Percentiles rank a stretch among this genome's conserved stretches.
Evolutionary conservation across 1,284 basidiomycete genomes (phyloP).

Genomic region (Mrakiaceae sp.): DNA sequence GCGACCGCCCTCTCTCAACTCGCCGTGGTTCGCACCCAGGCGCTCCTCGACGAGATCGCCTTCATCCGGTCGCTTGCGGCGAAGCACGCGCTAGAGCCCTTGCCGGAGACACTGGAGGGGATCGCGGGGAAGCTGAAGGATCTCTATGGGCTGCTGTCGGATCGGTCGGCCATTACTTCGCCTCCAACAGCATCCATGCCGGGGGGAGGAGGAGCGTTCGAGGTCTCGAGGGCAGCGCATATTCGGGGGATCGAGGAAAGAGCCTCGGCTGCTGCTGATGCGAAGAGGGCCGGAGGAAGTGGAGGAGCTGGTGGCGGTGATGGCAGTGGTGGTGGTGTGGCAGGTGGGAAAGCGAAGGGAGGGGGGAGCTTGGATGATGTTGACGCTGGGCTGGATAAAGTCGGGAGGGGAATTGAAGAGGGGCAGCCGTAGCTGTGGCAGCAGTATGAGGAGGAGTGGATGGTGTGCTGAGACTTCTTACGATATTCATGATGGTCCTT

Average conservation of each 20-base stretch:
- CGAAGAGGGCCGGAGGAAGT: neutral
- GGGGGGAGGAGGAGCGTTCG: constrained; percentile 26
- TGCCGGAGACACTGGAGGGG: no score
- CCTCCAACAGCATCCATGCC: constrained; percentile 6
- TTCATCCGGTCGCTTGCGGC: neutral
- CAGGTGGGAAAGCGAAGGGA: constrained; percentile 9
- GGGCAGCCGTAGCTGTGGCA: no score
- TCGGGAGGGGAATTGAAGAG: constrained; percentile 15
- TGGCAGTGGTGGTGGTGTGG: no score
- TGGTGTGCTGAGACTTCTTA: no score
- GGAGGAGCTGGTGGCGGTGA: neutral
- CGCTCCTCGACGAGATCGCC: neutral
- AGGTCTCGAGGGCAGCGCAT: constrained; percentile 34
- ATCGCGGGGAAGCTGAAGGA: neutral
- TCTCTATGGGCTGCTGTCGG: neutral
- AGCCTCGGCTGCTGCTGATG: constrained; percentile 10
- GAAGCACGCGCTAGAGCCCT: no score
- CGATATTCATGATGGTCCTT: no score
- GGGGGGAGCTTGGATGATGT: constrained; percentile 18
- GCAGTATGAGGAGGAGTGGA: no score
- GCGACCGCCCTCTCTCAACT: neutral
- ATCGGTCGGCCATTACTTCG: no score
- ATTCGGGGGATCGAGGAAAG: constrained; percentile 32
- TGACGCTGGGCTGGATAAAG: constrained; percentile 20
- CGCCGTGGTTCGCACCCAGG: neutral